Evolutionary conservation across 768 basidiomycete species (phyloP), one percentile per base, ranked within the genome.

Genomic region (Boletus patriciae): DNA sequence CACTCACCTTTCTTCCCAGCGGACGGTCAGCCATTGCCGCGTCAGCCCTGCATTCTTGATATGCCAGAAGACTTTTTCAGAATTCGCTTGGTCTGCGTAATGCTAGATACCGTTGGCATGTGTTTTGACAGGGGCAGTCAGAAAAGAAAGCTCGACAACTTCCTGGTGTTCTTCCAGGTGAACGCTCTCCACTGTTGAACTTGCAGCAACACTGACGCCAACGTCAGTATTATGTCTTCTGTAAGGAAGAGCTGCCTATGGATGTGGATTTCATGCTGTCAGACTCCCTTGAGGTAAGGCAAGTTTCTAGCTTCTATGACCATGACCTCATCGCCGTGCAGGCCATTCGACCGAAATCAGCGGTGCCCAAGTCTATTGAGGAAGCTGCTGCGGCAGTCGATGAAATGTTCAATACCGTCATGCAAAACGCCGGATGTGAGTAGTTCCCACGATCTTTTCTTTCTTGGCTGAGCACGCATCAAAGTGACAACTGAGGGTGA

Each of bases 51-150:
- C 59, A 73, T 85, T 4, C 78, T 97, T 52, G 97, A 99, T 69
- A 88, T 91, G 78, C 90, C 92, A 1, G 92, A 98, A 70, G 97
- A 99, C 69, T 98, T 90, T 73, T 99, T 99, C 83, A 86, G 97
- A 34, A 73, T 98, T 54, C 82, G 97, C 13, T 80, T 99, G 50
- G 84, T 96, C 43, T 98, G 97, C 69, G 90, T 90, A 8, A 77
- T 99, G 38, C 78, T 99, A 19, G 96, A 98, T 72, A 93, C 95
- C 0, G 95, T 94, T 69, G 97, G 96, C 19, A 92, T 95, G 83
- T 98, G 96, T 74, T 98, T 99, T 72, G 96, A 98, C 71, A 85
- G 88, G 40, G 97, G 96, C 1, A 86, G 88, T 6, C 90, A 93
- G 70, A 92, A 87, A 73, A 89, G 89, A 77, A 98, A 95, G 70